Evolutionary conservation across 768 basidiomycete genomes (phyloP), one percentile per base, ranked within the genome.

Genomic region (Tricholoma sp.): DNA sequence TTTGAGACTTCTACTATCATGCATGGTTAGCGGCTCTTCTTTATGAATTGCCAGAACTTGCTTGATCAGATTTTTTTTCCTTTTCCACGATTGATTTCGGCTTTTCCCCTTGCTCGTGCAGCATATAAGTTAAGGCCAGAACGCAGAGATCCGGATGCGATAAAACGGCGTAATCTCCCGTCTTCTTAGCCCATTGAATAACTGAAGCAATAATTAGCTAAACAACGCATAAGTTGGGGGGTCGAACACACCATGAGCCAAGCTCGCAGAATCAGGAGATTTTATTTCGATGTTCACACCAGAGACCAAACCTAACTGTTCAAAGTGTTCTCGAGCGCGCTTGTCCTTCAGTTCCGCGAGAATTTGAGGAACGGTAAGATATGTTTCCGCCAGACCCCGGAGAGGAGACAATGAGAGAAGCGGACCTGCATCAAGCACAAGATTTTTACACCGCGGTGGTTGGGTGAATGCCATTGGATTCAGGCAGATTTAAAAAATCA

Each of bases 361-460:
- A 8, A 98, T 95, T 63, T 94, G 89, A 0, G 94, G 94, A 1
- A 91, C 89, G 5, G 94, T 96, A 58, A 91, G 74, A 69, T 89
- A 98, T 32, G 83, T 83, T 61, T 88, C 80, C 18, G 97, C 92
- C 24, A 98, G 74, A 10, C 94, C 93, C n/a, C 92, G 81, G 8
- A 98, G 80, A 0, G 95, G 93, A 0, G 89, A 88, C 2, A 96
- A 77, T 3, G 93, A 92, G 3, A 98, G 84, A 0, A 98, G 77
- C 3, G 96, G 95, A 1, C 94, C 94, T 0, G 96, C 89, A 81
- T 98, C 96, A 50, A 98, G 85, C 6, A 98, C 87, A 12, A 98
- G 82, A 59, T 83, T 84, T 69, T 83, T 87, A 73, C 89, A 91
- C 56, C 78, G 80, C 12, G 77, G 76, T 59, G 63, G 62, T 61